Evolutionary conservation across 805 yeast genomes (phyloP).

Genomic region (Starmerella bombi): DNA sequence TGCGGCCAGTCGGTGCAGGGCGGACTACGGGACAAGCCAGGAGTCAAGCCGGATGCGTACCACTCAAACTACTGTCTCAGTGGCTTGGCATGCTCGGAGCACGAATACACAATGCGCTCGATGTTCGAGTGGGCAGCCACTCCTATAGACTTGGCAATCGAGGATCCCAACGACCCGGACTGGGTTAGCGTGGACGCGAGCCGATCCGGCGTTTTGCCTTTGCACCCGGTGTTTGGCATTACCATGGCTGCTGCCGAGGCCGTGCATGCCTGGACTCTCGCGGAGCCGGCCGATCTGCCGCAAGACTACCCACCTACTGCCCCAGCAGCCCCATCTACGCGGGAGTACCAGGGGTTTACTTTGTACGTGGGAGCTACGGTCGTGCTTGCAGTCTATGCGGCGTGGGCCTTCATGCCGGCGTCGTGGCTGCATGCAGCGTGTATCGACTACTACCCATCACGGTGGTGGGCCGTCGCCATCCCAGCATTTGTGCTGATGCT

Average conservation of each 20-base stretch:
- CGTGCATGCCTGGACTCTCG: constrained; percentile 21
- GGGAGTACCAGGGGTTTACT: constrained; percentile 83
- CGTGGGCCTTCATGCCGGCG: constrained; percentile 69
- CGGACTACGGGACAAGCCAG: constrained; percentile 85
- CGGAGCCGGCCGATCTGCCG: not conserved
- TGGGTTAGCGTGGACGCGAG: too few relatives aligned
- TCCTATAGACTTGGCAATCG: not conserved
- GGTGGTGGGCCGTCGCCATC: constrained; percentile 80
- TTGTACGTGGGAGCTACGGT: constrained; percentile 55
- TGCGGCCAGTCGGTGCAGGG: constrained; percentile 64
- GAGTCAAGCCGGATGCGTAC: constrained; percentile 65
- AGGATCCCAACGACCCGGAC: too few relatives aligned
- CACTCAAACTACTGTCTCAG: constrained; percentile 77
- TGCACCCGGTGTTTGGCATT: constrained; percentile 50
- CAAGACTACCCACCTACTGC: not conserved
- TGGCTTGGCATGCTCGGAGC: constrained; percentile 56
- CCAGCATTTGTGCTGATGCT: constrained; percentile 59
- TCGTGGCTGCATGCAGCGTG: constrained; percentile 35
- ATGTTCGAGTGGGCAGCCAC: constrained; percentile 26
- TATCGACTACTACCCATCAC: constrained; percentile 65
- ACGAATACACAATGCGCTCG: constrained; percentile 27
- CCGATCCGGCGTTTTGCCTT: constrained; percentile 16
- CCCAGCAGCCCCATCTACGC: constrained; percentile 10
- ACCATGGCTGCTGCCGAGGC: constrained; percentile 34
- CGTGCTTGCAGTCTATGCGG: constrained; percentile 41